Conservation (phyloP, 805 yeast genomes). For the Cyberlindnera mississippiensis region DNA sequence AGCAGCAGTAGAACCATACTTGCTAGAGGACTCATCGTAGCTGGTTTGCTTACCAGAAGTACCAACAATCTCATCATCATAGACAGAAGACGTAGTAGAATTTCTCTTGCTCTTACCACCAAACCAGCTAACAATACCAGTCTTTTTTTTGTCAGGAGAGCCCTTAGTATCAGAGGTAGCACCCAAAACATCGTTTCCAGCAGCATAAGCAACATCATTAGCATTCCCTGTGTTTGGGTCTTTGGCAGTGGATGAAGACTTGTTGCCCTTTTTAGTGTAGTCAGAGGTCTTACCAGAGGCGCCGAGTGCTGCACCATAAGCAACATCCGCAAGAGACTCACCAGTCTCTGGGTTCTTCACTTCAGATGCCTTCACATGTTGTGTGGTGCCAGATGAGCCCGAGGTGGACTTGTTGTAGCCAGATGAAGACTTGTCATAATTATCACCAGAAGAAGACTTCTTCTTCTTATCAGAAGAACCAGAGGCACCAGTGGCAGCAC, state of each 20-base stretch:
- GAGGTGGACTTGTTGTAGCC: background rate
- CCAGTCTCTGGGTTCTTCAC: too few species aligned
- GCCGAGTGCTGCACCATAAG: too few species aligned
- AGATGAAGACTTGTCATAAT: background rate
- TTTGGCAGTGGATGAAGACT: background rate
- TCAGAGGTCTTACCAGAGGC: background rate
- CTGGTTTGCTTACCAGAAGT: slow-evolving; percentile 5
- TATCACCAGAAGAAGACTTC: background rate
- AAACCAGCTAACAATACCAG: slow-evolving; percentile 4
- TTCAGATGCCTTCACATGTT: too few species aligned
- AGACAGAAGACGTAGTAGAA: slow-evolving; percentile 5
- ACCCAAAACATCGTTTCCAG: slow-evolving; percentile 10
- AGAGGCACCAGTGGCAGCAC: background rate
- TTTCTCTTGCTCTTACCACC: slow-evolving; percentile 4
- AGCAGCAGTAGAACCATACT: background rate
- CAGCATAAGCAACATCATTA: slow-evolving; percentile 12
- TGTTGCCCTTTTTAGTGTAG: background rate
- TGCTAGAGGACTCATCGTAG: slow-evolving; percentile 1
- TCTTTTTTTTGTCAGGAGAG: background rate
- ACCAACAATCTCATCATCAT: slow-evolving; percentile 2
- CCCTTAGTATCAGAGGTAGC: slow-evolving; percentile 1
- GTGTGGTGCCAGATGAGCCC: too few species aligned
- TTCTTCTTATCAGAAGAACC: background rate
- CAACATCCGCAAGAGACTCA: too few species aligned
- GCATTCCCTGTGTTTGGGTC: slow-evolving; percentile 6